Evolutionary conservation across 1,139 yeast genomes (phyloP), one percentile per base, ranked within the genome.

Genomic region (Saccharomyces hybrid): DNA sequence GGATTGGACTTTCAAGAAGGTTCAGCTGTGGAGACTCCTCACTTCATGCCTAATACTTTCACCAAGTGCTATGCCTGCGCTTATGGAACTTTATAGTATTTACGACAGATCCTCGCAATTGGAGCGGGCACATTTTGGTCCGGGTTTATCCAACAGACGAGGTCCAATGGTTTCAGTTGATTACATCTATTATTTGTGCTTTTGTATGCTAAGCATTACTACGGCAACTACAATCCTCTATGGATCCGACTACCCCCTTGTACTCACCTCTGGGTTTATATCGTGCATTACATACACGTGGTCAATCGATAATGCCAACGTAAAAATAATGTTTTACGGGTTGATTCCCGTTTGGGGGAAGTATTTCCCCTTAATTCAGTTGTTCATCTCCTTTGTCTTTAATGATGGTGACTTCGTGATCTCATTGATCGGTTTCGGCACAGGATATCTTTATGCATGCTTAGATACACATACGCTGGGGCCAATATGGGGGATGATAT

Each of bases 401-500:
- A 50, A 52, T 38, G 58, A 55, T 42, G 65, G 58, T 9, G 58
- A 56, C 51, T 61, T 63, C 32, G 52, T 51, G 23, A 38, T 63
- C 42, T 56, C 58, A 9, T 52, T 63, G 42, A 59, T 67, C 41
- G 72, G 72, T 20, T 58, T 62, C 26, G 30, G 50, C n/a, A 61
- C 66, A 13, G 69, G 63, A 3, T 70, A 70, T 54, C 38, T 68
- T 5, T 68, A 63, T 55, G 58, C 60, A 26, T 70, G 72, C 53
- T 53, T 68, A 44, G 72, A 69, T 50, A 70, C 72, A 9, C 54
- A 65, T 50, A 58, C 70, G 7, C 61, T 59, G 49, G 73, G 73
- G 1, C 71, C 72, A 14, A 30, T 68, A n/a, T 67, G 62, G 59
- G 71, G 72, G 31, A 56, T 57, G 26, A 34, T 34, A 34, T 27